These are phyloP conservation scores for Penstemon barbatus DNA, from an alignment of 257 asterid species.

Conservation along the genomic window DNA sequence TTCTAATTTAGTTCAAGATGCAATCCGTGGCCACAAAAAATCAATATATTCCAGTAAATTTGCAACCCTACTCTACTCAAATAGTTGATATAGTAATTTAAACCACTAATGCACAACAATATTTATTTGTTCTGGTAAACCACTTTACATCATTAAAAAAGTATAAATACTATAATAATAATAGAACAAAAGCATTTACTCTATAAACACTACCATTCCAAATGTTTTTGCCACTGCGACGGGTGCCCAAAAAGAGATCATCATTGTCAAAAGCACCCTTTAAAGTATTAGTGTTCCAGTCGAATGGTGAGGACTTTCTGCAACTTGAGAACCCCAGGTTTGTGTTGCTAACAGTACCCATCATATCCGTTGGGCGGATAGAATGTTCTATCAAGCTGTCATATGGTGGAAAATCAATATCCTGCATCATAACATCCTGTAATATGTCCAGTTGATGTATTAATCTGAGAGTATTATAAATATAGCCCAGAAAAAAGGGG, in stretches of 20 bases:
- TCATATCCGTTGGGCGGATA: slow-evolving; percentile 38
- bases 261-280: slow-evolving; percentile 40
- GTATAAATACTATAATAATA: slow-evolving; percentile 9
- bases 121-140: slow-evolving; percentile 16
- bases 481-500: slow-evolving; percentile 12
- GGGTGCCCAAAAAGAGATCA: slow-evolving; percentile 33
- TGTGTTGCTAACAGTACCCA: slow-evolving; percentile 32
- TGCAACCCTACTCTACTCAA: slow-evolving; percentile 4
- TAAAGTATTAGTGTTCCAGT: slow-evolving; percentile 27
- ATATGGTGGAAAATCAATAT: slow-evolving; percentile 36
- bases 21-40: slow-evolving; percentile 24
- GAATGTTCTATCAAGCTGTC: slow-evolving; percentile 38
- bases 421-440: slow-evolving; percentile 51
- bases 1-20: slow-evolving; percentile 19
- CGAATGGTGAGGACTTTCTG: slow-evolving; percentile 38
- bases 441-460: slow-evolving; percentile 24
- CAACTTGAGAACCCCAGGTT: slow-evolving; percentile 28
- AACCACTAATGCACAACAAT: slow-evolving; percentile 23
- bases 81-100: slow-evolving; percentile 19
- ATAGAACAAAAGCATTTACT: slow-evolving; percentile 22
- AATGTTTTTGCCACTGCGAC: slow-evolving; percentile 30
- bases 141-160: slow-evolving; percentile 17
- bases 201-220: slow-evolving; percentile 45
- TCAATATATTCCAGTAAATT: slow-evolving; percentile 20
- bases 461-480: slow-evolving; percentile 19